phyloP scores from a whole-genome alignment of 192 early-diverging fungal species.

The Coemansia sp. region DNA sequence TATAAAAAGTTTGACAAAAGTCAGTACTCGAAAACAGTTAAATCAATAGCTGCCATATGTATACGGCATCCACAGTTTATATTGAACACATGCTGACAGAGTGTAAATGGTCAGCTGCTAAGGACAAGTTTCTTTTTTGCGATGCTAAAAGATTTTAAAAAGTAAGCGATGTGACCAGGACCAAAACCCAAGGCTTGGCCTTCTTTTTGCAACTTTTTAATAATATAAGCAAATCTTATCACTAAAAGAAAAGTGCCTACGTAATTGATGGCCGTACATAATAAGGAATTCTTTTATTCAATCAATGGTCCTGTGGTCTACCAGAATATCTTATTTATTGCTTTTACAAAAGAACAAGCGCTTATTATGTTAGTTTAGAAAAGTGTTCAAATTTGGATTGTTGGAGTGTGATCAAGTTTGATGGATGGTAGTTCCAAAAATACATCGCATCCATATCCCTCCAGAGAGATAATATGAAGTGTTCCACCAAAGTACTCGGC shows the following conservation, averaged over 20 bases:
- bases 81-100: background rate
- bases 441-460: constrained; percentile 34
- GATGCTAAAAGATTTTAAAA: background rate
- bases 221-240: background rate
- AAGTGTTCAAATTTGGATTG: constrained; percentile 15
- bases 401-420: constrained; percentile 8
- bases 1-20: too few relatives aligned
- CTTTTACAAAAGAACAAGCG: background rate
- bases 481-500: constrained; percentile 40
- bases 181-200: background rate
- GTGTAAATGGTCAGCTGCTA: background rate
- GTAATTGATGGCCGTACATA: background rate
- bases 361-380: too few relatives aligned
- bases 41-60: background rate
- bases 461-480: constrained; percentile 29
- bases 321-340: background rate
- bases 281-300: background rate
- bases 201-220: background rate
- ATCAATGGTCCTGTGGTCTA: background rate
- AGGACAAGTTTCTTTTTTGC: background rate
- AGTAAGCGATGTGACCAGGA: background rate
- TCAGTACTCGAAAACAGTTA: too few relatives aligned
- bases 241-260: background rate
- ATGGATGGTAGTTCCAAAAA: constrained; percentile 42
- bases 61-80: background rate